Evolutionary conservation across 768 basidiomycete species (phyloP).

Genomic region (Suillus paluster): DNA sequence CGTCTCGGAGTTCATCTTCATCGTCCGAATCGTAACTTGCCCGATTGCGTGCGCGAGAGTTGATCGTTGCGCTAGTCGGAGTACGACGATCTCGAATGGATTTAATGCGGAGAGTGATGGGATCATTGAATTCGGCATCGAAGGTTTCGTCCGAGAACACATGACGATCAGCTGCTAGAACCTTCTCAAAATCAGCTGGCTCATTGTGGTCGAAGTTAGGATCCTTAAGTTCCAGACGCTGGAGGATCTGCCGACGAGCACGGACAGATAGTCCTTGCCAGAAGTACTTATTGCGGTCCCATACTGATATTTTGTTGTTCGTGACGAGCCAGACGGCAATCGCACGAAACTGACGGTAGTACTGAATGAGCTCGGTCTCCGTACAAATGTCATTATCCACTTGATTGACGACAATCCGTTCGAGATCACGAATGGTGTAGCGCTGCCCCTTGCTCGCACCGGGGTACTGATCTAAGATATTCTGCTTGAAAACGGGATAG

Average conservation of each 20-base stretch:
- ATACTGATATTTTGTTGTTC: slow-evolving; percentile 7
- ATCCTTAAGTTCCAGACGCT: not conserved
- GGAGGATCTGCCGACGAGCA: not conserved
- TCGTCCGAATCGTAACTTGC: not conserved
- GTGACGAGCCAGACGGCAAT: slow-evolving; percentile 7
- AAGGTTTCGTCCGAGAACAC: not conserved
- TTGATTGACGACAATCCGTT: not conserved
- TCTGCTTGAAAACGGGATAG: slow-evolving; percentile 6
- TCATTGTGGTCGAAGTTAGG: not conserved
- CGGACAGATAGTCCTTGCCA: not conserved
- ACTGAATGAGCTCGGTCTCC: not conserved
- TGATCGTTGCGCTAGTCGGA: not conserved
- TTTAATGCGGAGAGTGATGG: not conserved
- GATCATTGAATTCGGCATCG: not conserved
- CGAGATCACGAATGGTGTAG: not conserved
- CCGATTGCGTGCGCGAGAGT: not conserved
- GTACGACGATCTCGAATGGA: not conserved
- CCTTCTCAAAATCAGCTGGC: not conserved
- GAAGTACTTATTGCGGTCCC: slow-evolving; percentile 7
- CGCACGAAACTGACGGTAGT: slow-evolving; percentile 2
- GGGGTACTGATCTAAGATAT: not conserved
- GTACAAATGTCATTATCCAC: slow-evolving; percentile 6
- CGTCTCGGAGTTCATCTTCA: not conserved
- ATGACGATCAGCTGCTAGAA: not conserved
- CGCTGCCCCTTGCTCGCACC: slow-evolving; percentile 8